Evolutionary conservation across 139 green algal species (phyloP).

Genomic region (Picochlorum sp.): DNA sequence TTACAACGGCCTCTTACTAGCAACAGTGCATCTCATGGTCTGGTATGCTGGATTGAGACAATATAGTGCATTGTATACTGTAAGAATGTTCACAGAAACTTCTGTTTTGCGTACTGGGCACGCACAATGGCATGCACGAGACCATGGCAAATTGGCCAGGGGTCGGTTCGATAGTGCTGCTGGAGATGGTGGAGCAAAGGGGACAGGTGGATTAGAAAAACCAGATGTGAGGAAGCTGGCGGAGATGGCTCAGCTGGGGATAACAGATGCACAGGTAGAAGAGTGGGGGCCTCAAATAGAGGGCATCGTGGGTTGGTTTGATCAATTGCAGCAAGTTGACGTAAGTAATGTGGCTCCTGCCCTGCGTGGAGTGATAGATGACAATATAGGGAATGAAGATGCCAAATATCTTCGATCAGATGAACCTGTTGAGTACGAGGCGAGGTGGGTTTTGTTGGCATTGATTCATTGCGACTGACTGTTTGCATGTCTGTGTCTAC

Average conservation of each 20-base stretch:
- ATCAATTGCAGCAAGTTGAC: slow-evolving; percentile 55
- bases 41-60: too few species aligned
- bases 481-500: too few species aligned
- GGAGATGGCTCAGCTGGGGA: slow-evolving; percentile 40
- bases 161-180: too few species aligned
- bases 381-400: slow-evolving; percentile 4
- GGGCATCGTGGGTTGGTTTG: slow-evolving; percentile 68
- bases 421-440: slow-evolving; percentile 9
- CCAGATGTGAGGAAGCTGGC: slow-evolving; percentile 50
- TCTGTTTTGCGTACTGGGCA: too few species aligned
- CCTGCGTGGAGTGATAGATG: slow-evolving; percentile 22
- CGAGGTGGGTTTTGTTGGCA: slow-evolving; percentile 28
- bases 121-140: too few species aligned
- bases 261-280: slow-evolving; percentile 37
- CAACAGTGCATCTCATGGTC: too few species aligned
- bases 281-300: slow-evolving; percentile 58
- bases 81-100: too few species aligned
- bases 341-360: slow-evolving; percentile 43
- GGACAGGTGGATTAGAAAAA: not conserved
- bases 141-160: too few species aligned
- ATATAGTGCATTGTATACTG: too few species aligned
- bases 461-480: too few species aligned
- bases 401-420: slow-evolving; percentile 32
- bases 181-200: too few species aligned
- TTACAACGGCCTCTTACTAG: too few species aligned